Base-by-base conservation (phyloP, 2,329 filamentous ascomycete genomes). In the Helotiales sp. region DNA sequence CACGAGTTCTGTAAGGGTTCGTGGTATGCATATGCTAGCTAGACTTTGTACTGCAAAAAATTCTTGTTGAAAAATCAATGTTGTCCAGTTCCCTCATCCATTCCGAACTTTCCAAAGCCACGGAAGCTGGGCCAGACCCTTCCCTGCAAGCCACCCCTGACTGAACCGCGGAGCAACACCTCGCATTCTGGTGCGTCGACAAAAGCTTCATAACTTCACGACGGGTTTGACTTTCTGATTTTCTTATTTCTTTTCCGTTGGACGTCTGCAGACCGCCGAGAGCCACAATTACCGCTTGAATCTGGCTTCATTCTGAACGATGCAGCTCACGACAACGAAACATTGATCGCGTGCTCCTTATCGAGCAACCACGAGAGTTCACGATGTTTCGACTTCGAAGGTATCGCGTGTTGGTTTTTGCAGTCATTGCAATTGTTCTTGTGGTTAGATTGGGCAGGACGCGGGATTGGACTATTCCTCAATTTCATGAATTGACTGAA, bases 341-440 rank as follows among this genome's bases (percentile, higher is more conserved):
- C 30, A 42, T 34, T 46, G 52, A 53, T 62, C 61, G 63, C 58
- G 53, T 63, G 57, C 52, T 42, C 50, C 19, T 33, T 31, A 34
- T 46, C 31, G 52, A 54, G 46, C 50, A 52, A 46, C 54, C 12
- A 56, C 50, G 52, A 52, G 44, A 48, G 44, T 59, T 62, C 6
- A 65, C 67, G 66, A 85, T 88, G 80, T 72, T 82, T 57, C 82
- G 86, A 52, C 77, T 81, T 61, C 74, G 86, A 66, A 78, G 85
- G 69, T 87, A 87, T 67, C 81, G 86, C 58, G 76, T 85, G 57
- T 85, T 87, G 22, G 40, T 62, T 15, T 59, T 67, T 58, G 66
- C 66, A 24, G 55, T 54, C 15, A 33, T 66, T 15, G 50, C 54
- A 22, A 60, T 61, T 15, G 22, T 62, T 9, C 42, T 66, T 29